phyloP scores from a whole-genome alignment of 2,329 filamentous ascomycete species.

The Colletotrichum sp. region DNA sequence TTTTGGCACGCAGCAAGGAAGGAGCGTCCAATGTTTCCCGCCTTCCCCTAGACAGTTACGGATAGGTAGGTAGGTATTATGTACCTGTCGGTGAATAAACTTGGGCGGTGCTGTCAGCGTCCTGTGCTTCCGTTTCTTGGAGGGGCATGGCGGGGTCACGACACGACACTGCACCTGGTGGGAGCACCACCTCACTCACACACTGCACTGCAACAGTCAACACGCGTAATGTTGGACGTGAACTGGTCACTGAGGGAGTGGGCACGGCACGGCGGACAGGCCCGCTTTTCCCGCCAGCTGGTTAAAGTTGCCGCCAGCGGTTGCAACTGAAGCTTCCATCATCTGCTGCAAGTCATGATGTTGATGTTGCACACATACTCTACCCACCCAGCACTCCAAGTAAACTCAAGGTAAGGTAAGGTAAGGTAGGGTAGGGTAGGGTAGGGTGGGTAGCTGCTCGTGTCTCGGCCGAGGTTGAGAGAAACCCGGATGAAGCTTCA shows the following conservation, averaged over 20 bases:
- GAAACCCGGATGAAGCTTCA: background rate
- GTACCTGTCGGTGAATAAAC: background rate
- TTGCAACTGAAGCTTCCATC: background rate
- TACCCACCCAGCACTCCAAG: background rate
- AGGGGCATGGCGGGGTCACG: background rate
- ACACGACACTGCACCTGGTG: background rate
- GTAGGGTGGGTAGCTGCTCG: background rate
- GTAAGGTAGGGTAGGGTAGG: background rate
- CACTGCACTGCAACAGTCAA: background rate
- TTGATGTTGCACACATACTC: background rate
- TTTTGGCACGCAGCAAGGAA: background rate
- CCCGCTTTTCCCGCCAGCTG: background rate
- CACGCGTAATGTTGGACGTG: background rate
- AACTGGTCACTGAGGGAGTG: background rate
- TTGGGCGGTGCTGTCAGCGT: background rate
- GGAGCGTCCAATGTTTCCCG: background rate
- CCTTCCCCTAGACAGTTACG: background rate
- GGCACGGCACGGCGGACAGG: background rate
- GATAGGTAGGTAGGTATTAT: background rate
- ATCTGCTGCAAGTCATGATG: background rate
- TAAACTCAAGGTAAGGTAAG: background rate
- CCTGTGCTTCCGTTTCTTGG: background rate
- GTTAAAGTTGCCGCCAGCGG: background rate
- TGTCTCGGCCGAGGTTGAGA: background rate
- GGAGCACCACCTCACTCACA: too few relatives aligned